phyloP scores from a whole-genome alignment of 2,329 filamentous ascomycete genomes.

The Lecanoromycetidae sp. region DNA sequence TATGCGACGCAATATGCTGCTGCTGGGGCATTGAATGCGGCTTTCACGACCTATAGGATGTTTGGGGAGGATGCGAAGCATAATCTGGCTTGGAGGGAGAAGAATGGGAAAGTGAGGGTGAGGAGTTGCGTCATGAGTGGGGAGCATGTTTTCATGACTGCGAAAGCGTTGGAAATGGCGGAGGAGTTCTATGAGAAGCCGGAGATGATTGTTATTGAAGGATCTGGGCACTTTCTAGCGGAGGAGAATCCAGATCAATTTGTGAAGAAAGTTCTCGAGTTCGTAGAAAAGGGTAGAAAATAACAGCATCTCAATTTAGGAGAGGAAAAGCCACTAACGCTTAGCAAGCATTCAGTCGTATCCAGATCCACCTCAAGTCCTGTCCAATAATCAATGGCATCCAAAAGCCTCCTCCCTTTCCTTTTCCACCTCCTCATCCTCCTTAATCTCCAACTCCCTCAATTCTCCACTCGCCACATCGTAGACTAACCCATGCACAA shows the following conservation, averaged over 20 bases:
- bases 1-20: constrained; percentile 29
- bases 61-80: constrained; percentile 27
- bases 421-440: constrained; percentile 30
- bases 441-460: constrained; percentile 38
- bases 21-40: constrained; percentile 26
- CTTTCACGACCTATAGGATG: constrained; percentile 26
- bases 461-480: constrained; percentile 49
- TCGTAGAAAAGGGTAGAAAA: constrained; percentile 22
- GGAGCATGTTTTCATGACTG: constrained; percentile 20
- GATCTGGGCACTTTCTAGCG: constrained; percentile 28
- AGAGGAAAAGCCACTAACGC: too few relatives aligned
- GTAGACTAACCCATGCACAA: constrained; percentile 69
- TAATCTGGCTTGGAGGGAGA: constrained; percentile 22
- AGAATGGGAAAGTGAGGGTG: constrained; percentile 25
- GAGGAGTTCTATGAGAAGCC: constrained; percentile 26
- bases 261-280: constrained; percentile 24
- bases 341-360: too few relatives aligned
- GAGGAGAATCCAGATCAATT: constrained; percentile 31
- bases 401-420: constrained; percentile 31
- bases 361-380: too few relatives aligned
- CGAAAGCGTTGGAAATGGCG: constrained; percentile 23
- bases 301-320: too few relatives aligned
- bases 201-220: constrained; percentile 21
- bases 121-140: constrained; percentile 25
- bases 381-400: constrained; percentile 18